Evolutionary conservation across 164 flowering plant genomes (phyloP), one percentile per base, ranked within the genome.

Genomic region (Tinospora cordifolia): DNA sequence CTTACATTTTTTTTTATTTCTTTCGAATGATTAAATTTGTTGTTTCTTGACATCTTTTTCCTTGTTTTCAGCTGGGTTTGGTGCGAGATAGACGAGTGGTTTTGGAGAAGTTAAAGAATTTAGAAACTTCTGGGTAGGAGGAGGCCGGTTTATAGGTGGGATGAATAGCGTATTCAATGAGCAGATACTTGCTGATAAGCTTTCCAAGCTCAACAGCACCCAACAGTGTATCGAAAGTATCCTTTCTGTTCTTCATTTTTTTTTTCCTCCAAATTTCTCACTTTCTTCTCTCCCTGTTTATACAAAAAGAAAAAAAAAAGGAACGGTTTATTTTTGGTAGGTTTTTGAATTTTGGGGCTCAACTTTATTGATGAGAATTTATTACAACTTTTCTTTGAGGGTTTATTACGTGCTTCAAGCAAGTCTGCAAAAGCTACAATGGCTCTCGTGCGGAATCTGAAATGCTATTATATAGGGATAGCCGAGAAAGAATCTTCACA

Each of bases 211-310:
- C 83, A 90, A 90, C 75, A 85, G 83, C 87, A 88, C 93, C 65
- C 97, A 94, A 72, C 97, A 91, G 76, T 91, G 97, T 71, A 92
- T 94, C 69, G 98, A 94, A 80, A 94, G 98, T 94, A 92, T 86
- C 90, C 92, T 86, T 80, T 69, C 73, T 57, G 54, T 54, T 65
- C 22, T 44, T 44, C 54, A 8, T 49, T 2, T n/a, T n/a, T n/a
- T n/a, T n/a, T n/a, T n/a, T n/a, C n/a, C n/a, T n/a, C n/a, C n/a
- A n/a, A n/a, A n/a, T n/a, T n/a, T n/a, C n/a, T n/a, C n/a, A n/a
- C n/a, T n/a, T n/a, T n/a, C n/a, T 26, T 57, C 15, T 30, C 36
- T 30, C 17, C 47, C 47, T 44, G 10, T 15, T 69, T 19, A 30
- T 14, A 34, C 22, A 15, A 3, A 38, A 58, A 21, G 40, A 4